A percentile compares a stretch with the other conserved stretches of the same genome.
These are phyloP conservation scores for Cladosporium sp. DNA, from an alignment of 2,329 filamentous ascomycete species.

Conservation along the genomic window DNA sequence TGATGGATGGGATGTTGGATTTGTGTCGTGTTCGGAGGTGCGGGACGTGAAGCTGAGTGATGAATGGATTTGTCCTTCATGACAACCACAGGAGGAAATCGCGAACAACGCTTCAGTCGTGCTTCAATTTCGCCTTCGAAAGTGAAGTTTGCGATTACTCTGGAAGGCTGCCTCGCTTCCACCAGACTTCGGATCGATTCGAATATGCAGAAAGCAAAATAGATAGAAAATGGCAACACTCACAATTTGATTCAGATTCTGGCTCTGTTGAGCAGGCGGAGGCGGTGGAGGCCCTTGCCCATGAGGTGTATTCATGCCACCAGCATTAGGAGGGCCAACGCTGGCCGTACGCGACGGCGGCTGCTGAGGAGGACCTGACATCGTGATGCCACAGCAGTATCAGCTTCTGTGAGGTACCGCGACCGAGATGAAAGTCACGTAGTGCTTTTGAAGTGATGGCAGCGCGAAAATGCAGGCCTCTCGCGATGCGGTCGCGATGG, in stretches of 20 bases:
- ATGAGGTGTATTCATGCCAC: constrained; percentile 41
- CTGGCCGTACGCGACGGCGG: constrained; percentile 33
- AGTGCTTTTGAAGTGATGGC: background rate
- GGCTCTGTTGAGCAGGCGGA: constrained; percentile 58
- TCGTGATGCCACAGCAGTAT: background rate
- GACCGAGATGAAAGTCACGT: background rate
- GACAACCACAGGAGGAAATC: too few relatives aligned
- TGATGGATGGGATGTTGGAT: too few relatives aligned
- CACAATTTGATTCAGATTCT: constrained; percentile 95
- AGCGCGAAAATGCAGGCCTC: background rate
- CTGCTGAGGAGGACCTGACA: constrained; percentile 24
- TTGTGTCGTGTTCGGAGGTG: too few relatives aligned
- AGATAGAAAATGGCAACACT: constrained; percentile 37
- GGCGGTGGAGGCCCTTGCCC: constrained; percentile 35
- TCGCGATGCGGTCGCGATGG: background rate
- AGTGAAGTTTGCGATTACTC: too few relatives aligned
- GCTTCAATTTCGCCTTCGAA: too few relatives aligned
- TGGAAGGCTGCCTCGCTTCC: too few relatives aligned
- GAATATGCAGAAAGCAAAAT: background rate
- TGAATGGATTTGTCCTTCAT: too few relatives aligned
- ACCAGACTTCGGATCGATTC: background rate
- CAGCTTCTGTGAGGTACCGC: background rate
- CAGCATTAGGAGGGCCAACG: constrained; percentile 30
- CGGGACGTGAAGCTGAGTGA: too few relatives aligned
- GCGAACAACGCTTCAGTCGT: too few relatives aligned